phyloP scores from a whole-genome alignment of 1,284 basidiomycete genomes.

The Ustilago vetiveriae region DNA sequence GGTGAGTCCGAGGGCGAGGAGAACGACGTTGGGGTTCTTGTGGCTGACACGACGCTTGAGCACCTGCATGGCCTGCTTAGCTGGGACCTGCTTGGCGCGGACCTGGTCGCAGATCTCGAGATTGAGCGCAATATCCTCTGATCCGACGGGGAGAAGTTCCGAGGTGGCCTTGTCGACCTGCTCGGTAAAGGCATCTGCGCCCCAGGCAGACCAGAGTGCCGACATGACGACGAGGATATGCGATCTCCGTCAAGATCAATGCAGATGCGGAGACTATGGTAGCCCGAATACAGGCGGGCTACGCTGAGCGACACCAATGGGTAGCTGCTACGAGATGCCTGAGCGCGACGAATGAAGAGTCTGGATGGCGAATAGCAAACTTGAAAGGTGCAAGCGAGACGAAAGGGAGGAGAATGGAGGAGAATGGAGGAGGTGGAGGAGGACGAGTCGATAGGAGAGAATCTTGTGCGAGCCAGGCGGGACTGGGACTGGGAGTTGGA shows the following conservation, averaged over 20 bases:
- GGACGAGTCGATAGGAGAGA: background rate
- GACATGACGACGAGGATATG: slow-evolving; percentile 35
- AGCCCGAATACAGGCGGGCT: background rate
- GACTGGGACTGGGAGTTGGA: background rate
- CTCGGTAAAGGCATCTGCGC: slow-evolving; percentile 59
- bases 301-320: too few relatives aligned
- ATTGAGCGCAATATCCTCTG: slow-evolving; percentile 89
- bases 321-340: too few relatives aligned
- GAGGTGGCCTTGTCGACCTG: slow-evolving; percentile 83
- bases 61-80: slow-evolving; percentile 87
- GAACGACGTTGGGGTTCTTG: slow-evolving; percentile 95
- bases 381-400: background rate
- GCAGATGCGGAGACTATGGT: background rate
- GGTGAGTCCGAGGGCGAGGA: slow-evolving; percentile 82
- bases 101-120: slow-evolving; percentile 96
- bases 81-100: slow-evolving; percentile 84
- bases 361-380: background rate
- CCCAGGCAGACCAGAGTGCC: slow-evolving; percentile 55
- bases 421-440: background rate
- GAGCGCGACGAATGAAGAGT: too few relatives aligned
- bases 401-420: background rate
- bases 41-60: slow-evolving; percentile 87
- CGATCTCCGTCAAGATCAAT: too few relatives aligned
- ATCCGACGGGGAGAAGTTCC: slow-evolving; percentile 77
- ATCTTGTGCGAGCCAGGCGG: too few relatives aligned